phyloP scores from a whole-genome alignment of 2,329 filamentous ascomycete genomes.

The Clonostachys byssicola region DNA sequence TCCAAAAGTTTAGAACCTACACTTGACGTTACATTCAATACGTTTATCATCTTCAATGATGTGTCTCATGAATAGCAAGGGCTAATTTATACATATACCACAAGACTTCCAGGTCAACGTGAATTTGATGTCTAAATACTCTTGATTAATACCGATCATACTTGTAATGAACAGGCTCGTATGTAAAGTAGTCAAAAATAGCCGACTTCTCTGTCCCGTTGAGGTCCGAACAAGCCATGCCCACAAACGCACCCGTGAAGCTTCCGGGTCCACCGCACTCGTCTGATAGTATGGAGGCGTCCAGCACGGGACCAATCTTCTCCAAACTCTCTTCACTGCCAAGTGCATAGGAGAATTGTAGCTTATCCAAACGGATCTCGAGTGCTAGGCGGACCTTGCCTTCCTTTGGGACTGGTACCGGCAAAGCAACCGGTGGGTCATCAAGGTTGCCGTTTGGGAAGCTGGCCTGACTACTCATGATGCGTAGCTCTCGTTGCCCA shows the following conservation, averaged over 20 bases:
- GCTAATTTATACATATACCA: too few relatives aligned
- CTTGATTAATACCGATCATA: slow-evolving; percentile 36
- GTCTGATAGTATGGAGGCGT: slow-evolving; percentile 56
- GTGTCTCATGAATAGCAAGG: too few relatives aligned
- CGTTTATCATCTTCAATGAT: too few relatives aligned
- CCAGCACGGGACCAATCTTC: slow-evolving; percentile 49
- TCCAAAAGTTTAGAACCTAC: too few relatives aligned
- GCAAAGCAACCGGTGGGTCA: slow-evolving; percentile 30
- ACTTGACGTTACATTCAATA: too few relatives aligned
- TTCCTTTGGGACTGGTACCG: slow-evolving; percentile 44
- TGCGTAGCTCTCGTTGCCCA: slow-evolving; percentile 52
- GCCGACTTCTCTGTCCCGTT: slow-evolving; percentile 44
- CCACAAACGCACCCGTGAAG: slow-evolving; percentile 59
- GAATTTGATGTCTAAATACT: too few relatives aligned
- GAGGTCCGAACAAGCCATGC: slow-evolving; percentile 50
- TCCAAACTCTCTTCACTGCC: slow-evolving; percentile 31
- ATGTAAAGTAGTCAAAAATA: slow-evolving; percentile 46
- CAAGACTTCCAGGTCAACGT: too few relatives aligned
- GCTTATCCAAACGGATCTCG: slow-evolving; percentile 37
- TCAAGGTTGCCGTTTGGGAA: slow-evolving; percentile 46
- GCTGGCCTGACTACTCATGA: slow-evolving; percentile 51
- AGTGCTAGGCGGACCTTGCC: slow-evolving; percentile 50
- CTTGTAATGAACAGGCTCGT: slow-evolving; percentile 39
- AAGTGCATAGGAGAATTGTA: slow-evolving; percentile 55
- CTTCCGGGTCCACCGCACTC: slow-evolving; percentile 63